Base-by-base conservation (phyloP, 2,329 filamentous ascomycete species). In the Pyrenochaeta sp. region DNA sequence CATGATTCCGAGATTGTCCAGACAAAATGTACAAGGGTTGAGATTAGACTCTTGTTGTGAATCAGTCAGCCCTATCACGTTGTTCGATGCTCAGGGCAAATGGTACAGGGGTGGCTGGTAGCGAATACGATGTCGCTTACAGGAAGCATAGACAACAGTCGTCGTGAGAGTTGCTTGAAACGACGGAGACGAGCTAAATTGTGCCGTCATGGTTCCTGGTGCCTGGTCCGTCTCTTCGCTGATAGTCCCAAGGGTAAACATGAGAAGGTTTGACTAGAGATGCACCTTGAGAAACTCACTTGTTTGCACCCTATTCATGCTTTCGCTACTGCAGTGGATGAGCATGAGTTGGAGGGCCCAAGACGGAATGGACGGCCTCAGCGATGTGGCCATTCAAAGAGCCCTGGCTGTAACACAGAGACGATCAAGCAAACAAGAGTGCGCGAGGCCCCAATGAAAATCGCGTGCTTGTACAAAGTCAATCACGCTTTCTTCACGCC, bases 61-160 rank as follows among this genome's bases (percentile, higher is more conserved):
- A 37, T 20, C 35, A 18, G 12, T 7, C 7, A 17, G 35, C 35
- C 23, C 23, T 27, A 10, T 37, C 17, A 18, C 20, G 35, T 6
- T 21, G 14, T 30, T 49, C 63, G 63, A 66, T 66, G 39, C 51
- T 43, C 52, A 59, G 54, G 48, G 31, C n/a, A 54, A 63, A 54
- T 66, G 54, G 31, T 61, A 45, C 61, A 61, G 46, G 60, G 59
- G 42, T 56, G 12, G 30, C 30, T 46, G 2, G 29, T 35, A 35
- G 40, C 49, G 51, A 57, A 30, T 23, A 49, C 37, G 30, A 39
- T 23, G 23, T 49, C 27, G 49, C 47, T 49, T 46, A 36, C 33
- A n/a, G 31, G 17, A 36, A 15, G 12, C n/a, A 39, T 21, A 29
- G 30, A 37, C 23, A 9, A 18, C 14, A 15, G n/a, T 12, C 31